Evolutionary conservation across 805 yeast genomes (phyloP), one percentile per base, ranked within the genome.

Genomic region (Sugiyamaella americana): DNA sequence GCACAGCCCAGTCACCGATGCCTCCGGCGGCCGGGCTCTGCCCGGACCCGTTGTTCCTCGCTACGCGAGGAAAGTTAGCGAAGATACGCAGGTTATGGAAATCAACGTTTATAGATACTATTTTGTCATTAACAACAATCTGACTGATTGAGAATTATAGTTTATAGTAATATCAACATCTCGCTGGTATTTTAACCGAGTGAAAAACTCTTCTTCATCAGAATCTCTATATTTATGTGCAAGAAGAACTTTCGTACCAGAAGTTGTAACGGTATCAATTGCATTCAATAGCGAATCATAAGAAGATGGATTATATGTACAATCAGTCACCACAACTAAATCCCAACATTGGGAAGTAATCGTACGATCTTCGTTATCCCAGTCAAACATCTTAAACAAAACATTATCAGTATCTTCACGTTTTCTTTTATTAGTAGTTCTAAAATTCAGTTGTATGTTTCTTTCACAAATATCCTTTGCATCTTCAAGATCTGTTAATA

Each of bases 301-400:
- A 51, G 68, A 67, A 21, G 62, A 53, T 1, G 71, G 67, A 47
- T 71, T 71, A 47, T 71, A 71, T 0, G 73, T 69, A 42, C 75
- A 71, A 50, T 71, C 75, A 2, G 74, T 66, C 1, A 60, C 58
- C 1, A 71, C 50, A 6, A 71, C 64, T 17, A 71, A 37, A 48
- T 75, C 59, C 67, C 76, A 46, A 47, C 49, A 19, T 38, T 63
- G n/a, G 10, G 4, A 4, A 40, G 57, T 21, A 68, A 67, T 44
- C 52, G 59, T 24, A 6, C 16, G 10, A 5, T 10, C 34, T 4
- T 58, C 21, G 17, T 35, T n/a, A 32, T 61, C 70, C 75, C 75
- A 71, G 45, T 70, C 73, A 5, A 69, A 53, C 32, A 58, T 60
- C 6, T 41, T 36, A 46, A 68, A 71, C 6, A 30, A 36, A n/a